Conservation (phyloP, 2,329 filamentous ascomycete species). For the Leptographium wingfieldii region DNA sequence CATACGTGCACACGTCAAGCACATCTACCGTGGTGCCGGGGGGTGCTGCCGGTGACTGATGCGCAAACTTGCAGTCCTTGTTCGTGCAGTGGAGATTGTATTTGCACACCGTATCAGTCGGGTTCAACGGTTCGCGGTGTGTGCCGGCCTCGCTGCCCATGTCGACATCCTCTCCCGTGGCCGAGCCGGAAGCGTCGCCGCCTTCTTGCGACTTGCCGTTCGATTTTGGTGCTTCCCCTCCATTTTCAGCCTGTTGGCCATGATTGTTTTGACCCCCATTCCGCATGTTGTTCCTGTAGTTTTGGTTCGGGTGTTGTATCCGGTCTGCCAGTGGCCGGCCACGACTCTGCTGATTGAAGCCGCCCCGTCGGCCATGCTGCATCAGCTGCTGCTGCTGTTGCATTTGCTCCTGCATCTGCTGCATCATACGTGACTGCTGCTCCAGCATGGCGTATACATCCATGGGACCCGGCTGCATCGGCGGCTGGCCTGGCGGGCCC, state of each 20-base stretch:
- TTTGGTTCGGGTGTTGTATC: slow-evolving; percentile 41
- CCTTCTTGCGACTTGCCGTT: slow-evolving; percentile 17
- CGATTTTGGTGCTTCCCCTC: slow-evolving; percentile 18
- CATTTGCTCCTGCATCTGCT: slow-evolving; percentile 54
- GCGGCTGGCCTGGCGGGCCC: slow-evolving; percentile 16
- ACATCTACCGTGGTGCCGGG: slow-evolving; percentile 67
- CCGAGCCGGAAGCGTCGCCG: not conserved
- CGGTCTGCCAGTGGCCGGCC: slow-evolving; percentile 64
- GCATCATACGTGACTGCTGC: slow-evolving; percentile 79
- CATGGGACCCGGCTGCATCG: slow-evolving; percentile 30
- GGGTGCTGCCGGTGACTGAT: slow-evolving; percentile 84
- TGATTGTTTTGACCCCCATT: slow-evolving; percentile 29
- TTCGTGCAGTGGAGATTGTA: slow-evolving; percentile 85
- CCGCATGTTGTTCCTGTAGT: slow-evolving; percentile 34
- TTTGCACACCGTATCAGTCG: slow-evolving; percentile 66
- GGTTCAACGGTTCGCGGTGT: slow-evolving; percentile 40
- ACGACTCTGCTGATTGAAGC: slow-evolving; percentile 21
- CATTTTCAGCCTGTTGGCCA: slow-evolving; percentile 18
- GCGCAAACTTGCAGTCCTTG: slow-evolving; percentile 80
- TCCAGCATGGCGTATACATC: slow-evolving; percentile 66
- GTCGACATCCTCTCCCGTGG: slow-evolving; percentile 46
- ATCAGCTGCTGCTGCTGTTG: slow-evolving; percentile 42
- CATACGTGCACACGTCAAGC: slow-evolving; percentile 68
- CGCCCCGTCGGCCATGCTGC: slow-evolving; percentile 30
- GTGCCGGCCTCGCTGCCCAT: slow-evolving; percentile 27